These are phyloP conservation scores for Botrytis pseudocinerea DNA, from an alignment of 2,329 filamentous ascomycete genomes.

Conservation along the genomic window DNA sequence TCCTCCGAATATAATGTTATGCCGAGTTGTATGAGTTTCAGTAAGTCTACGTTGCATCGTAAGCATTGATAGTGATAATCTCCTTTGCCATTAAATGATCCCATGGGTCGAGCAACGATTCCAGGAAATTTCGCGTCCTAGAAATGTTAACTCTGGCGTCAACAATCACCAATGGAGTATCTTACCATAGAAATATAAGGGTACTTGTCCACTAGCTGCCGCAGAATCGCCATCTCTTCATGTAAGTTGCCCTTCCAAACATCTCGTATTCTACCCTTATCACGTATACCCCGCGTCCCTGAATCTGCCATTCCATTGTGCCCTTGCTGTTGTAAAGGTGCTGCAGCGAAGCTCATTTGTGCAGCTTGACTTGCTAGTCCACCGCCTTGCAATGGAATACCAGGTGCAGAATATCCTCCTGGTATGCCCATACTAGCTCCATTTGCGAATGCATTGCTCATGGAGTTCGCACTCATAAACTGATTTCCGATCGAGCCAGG, in stretches of 20 bases:
- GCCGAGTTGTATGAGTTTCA: constrained; percentile 96
- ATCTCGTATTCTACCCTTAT: constrained; percentile 83
- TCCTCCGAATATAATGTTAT: constrained; percentile 91
- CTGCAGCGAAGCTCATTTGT: constrained; percentile 81
- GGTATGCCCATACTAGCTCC: constrained; percentile 56
- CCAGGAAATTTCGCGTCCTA: constrained; percentile 99
- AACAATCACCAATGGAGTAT: constrained; percentile 24
- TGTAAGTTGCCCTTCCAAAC: constrained; percentile 93
- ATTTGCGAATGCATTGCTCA: constrained; percentile 45
- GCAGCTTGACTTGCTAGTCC: constrained; percentile 85
- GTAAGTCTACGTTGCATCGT: constrained; percentile 92
- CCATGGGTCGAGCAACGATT: constrained; percentile 93
- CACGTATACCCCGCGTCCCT: constrained; percentile 56
- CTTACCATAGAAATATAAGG: constrained; percentile 95
- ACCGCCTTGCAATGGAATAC: constrained; percentile 50
- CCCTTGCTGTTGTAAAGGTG: constrained; percentile 60
- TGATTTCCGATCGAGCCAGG: constrained; percentile 68
- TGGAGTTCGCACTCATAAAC: constrained; percentile 46
- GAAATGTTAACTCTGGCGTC: constrained; percentile 32
- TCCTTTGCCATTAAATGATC: constrained; percentile 88
- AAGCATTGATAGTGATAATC: constrained; percentile 99
- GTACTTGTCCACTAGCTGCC: constrained; percentile 84
- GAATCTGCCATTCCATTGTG: constrained; percentile 54
- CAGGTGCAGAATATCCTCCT: constrained; percentile 58
- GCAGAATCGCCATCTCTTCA: constrained; percentile 83